These are phyloP conservation scores for Beverwykella pulmonaria DNA, from an alignment of 495 filamentous ascomycete genomes.

Conservation along the genomic window DNA sequence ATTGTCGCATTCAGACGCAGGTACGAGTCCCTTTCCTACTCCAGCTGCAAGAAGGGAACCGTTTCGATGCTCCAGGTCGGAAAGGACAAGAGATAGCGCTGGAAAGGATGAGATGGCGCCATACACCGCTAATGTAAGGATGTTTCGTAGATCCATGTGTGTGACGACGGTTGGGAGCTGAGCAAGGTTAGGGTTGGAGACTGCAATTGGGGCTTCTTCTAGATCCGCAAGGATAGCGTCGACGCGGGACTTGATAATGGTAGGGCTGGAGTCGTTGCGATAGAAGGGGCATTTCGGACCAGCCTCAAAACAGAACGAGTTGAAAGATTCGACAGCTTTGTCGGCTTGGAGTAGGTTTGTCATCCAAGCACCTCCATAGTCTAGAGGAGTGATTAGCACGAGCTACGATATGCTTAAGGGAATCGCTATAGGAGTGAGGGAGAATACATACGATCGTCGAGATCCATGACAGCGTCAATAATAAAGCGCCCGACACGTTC, in stretches of 20 bases:
- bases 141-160: background rate
- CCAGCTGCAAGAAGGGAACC: background rate
- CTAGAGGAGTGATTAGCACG: too few species aligned
- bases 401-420: too few species aligned
- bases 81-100: background rate
- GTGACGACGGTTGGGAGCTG: background rate
- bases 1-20: background rate
- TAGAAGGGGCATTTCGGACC: conserved; percentile 8
- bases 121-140: background rate
- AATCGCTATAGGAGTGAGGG: too few species aligned
- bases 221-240: conserved; percentile 1
- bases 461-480: conserved; percentile 57
- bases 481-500: conserved; percentile 53
- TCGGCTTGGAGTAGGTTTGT: conserved; percentile 12
- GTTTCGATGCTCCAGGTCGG: conserved; percentile 3
- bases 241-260: background rate
- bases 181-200: conserved; percentile 8
- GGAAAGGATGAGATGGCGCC: background rate
- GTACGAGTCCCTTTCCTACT: background rate
- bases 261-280: conserved; percentile 4
- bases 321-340: conserved; percentile 5
- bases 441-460: conserved; percentile 39
- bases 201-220: background rate
- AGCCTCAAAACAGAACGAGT: background rate
- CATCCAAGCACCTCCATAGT: conserved; percentile 15